Evolutionary conservation across 306 rosid species (phyloP).

Genomic region (Cucurbita ficifolia): DNA sequence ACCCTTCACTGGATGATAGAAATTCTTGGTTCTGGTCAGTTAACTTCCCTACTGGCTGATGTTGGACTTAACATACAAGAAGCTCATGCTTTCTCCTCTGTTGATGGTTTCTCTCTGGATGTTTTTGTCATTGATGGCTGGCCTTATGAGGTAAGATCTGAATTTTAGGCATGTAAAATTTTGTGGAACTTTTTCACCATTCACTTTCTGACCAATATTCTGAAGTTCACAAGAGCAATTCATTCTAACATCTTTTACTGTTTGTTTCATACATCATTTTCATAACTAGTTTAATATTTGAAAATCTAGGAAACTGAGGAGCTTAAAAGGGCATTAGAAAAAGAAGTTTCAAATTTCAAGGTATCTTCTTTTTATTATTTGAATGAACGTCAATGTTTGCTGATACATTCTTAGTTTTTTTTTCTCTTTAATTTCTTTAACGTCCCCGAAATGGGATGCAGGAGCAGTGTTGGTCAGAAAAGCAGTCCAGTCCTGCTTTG

Average conservation of each 20-base stretch:
- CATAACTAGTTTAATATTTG: constrained; percentile 12
- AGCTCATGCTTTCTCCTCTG: constrained; percentile 97
- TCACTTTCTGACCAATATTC: neutral
- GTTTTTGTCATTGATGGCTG: constrained; percentile 96
- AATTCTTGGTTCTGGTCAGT: constrained; percentile 36
- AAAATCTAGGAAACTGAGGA: constrained; percentile 77
- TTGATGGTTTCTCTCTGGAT: constrained; percentile 93
- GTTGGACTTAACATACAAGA: constrained; percentile 94
- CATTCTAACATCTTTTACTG: neutral
- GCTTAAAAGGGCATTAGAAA: constrained; percentile 62
- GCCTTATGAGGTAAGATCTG: constrained; percentile 61
- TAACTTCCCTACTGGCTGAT: constrained; percentile 79
- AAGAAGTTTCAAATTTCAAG: constrained; percentile 53
- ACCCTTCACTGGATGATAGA: constrained; percentile 8
- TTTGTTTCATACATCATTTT: neutral
- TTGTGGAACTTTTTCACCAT: neutral
- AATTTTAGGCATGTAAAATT: constrained; percentile 6
- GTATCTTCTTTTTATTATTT: constrained; percentile 17
- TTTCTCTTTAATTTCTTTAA: constrained; percentile 1
- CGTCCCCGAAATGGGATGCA: constrained; percentile 16
- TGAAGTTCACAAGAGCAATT: neutral
- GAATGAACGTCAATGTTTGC: neutral
- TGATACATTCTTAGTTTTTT: neutral
- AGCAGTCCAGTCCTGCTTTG: constrained; percentile 27
- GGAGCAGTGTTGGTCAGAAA: constrained; percentile 51